Conservation (phyloP, 257 asterid species). For the Penstemon davidsonii region DNA sequence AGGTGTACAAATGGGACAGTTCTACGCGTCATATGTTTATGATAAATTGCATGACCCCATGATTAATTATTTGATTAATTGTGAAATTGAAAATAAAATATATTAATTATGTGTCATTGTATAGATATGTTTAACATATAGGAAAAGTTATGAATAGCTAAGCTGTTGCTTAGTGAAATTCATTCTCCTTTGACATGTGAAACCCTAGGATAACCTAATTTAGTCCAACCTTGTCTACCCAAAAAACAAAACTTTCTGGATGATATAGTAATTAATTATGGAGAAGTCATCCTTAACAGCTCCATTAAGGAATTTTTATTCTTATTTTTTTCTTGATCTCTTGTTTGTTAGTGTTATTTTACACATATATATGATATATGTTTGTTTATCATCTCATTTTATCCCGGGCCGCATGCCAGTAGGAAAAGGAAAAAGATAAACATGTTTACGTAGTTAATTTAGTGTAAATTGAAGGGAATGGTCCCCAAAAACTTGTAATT, state of each 20-base stretch:
- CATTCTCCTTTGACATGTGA: conserved; percentile 30
- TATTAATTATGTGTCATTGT: background rate
- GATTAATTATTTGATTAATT: conserved; percentile 3
- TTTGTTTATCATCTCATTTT: background rate
- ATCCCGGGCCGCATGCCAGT: background rate
- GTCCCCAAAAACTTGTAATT: background rate
- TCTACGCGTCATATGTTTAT: too few species aligned
- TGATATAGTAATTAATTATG: conserved; percentile 8
- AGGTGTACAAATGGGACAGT: conserved; percentile 2
- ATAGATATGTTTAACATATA: too few species aligned
- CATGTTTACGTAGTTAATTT: background rate
- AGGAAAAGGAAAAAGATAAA: background rate
- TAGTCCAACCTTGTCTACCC: conserved; percentile 25
- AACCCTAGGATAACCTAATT: conserved; percentile 37
- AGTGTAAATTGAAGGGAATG: background rate
- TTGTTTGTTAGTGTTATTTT: background rate
- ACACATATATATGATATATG: background rate
- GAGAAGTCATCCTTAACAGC: conserved; percentile 33
- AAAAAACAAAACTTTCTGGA: conserved; percentile 4
- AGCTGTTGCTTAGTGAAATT: conserved; percentile 13
- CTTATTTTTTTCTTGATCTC: too few species aligned
- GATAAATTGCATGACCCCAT: background rate
- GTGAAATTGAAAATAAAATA: background rate
- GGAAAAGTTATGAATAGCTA: background rate
- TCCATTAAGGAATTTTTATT: conserved; percentile 27